Percentiles rank a stretch among this genome's conserved stretches.
phyloP scores from a whole-genome alignment of 768 basidiomycete genomes.

The Amanita pallidorosea region DNA sequence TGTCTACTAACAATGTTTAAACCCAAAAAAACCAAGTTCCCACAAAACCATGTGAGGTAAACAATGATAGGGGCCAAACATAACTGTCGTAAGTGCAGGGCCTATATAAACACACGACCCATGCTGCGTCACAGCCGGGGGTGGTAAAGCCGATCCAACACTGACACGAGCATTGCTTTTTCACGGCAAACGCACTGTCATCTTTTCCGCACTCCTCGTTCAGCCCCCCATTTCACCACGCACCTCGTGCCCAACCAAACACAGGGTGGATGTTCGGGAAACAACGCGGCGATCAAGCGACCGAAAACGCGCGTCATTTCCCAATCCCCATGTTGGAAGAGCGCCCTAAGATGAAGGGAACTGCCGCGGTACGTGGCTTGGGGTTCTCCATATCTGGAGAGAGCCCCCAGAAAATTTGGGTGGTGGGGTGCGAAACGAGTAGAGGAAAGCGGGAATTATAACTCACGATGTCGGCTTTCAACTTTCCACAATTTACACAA shows the following conservation, averaged over 20 bases:
- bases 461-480: conserved; percentile 98
- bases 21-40: conserved; percentile 12
- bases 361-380: conserved; percentile 77
- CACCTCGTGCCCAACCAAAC: conserved; percentile 78
- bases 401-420: conserved; percentile 99
- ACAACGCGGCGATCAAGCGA: conserved; percentile 89
- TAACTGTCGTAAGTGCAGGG: conserved; percentile 53
- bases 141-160: conserved; percentile 40
- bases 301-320: conserved; percentile 72
- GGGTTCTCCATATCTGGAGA: conserved; percentile 92
- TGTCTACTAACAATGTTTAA: conserved; percentile 25
- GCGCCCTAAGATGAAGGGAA: conserved; percentile 71
- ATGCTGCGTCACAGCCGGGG: conserved; percentile 64
- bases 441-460: conserved; percentile 56
- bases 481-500: conserved; percentile 96
- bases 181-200: conserved; percentile 23
- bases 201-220: conserved; percentile 86
- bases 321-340: conserved; percentile 68
- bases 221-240: conserved; percentile 97
- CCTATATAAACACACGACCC: conserved; percentile 38
- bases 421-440: conserved; percentile 93
- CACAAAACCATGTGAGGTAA: conserved; percentile 16
- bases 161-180: conserved; percentile 19
- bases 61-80: conserved; percentile 51
- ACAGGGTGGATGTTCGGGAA: conserved; percentile 49